Percentiles rank a stretch among this genome's conserved stretches.
These are phyloP conservation scores for Fraxinus sp. DNA, from an alignment of 305 asterid species.

Conservation along the genomic window DNA sequence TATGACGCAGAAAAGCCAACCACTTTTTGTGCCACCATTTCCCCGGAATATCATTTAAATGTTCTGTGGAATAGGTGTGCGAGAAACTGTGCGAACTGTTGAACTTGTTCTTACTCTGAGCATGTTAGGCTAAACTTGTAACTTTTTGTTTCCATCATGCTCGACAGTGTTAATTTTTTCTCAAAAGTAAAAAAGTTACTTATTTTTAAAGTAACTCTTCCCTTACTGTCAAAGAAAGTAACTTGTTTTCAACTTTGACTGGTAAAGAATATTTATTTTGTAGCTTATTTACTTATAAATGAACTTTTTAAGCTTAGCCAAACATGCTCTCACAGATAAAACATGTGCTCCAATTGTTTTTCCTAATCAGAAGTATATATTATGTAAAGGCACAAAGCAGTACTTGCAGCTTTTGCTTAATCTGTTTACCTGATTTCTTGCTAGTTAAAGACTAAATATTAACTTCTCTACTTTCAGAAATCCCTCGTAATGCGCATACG, in stretches of 20 bases:
- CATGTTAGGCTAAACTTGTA: neutral
- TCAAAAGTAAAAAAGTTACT: neutral
- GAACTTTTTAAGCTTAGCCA: neutral
- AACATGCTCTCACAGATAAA: neutral
- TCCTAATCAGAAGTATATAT: neutral
- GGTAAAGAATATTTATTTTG: neutral
- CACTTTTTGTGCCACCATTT: neutral
- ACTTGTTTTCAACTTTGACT: neutral
- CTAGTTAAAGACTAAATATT: neutral
- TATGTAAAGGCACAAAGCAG: neutral
- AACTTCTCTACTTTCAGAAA: conserved; percentile 53
- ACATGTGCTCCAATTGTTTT: neutral
- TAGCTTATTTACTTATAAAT: neutral
- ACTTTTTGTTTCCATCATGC: neutral
- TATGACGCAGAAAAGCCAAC: neutral
- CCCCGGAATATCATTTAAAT: neutral
- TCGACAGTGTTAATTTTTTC: neutral
- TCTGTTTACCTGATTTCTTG: neutral
- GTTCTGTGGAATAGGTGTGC: neutral
- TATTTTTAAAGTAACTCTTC: neutral
- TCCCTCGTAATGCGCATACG: conserved; percentile 86
- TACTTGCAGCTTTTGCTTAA: neutral
- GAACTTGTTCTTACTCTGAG: neutral
- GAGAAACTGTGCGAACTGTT: neutral
- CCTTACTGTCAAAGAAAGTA: neutral